Evolutionary conservation across 2,329 filamentous ascomycete genomes (phyloP), one percentile per base, ranked within the genome.

Genomic region (Huntiella abstrusa): DNA sequence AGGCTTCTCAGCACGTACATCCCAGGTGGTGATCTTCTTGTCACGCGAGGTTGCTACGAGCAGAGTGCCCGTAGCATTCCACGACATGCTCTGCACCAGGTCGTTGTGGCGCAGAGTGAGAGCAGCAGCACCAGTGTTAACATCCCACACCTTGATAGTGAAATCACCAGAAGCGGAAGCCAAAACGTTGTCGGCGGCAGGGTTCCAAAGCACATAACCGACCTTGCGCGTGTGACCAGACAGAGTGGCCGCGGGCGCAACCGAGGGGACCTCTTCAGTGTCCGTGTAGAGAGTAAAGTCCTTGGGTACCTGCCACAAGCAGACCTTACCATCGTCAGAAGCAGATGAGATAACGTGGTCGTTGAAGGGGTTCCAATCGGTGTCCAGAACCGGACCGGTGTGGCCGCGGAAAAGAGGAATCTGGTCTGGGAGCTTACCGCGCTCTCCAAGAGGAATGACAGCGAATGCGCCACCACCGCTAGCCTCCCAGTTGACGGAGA

Each of bases 351-450:
- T 78, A 56, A 98, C 65, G 51, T 75, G 79, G 62, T 98, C 88
- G 66, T 98, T 86, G 69, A 96, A 96, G 16, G 91, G 91, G 62
- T 86, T 88, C 88, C 88, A 98, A 69, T 98, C 91, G 54, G 88
- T 96, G 64, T 98, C 91, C 59, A 98, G 74, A 44, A 98, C 91
- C 50, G 88, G 79, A 43, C 86, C 86, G 38, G 91, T 98, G 64
- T 98, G 91, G 51, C 91, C 91, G 55, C 91, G 80, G 64, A 96
- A 98, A 57, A 98, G 71, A 51, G 91, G 91, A 55, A 98, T 82
- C 58, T 83, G 79, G 60, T 96, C 91, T 43, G 91, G 91, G 46
- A 92, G 65, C 64, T 91, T 87, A 53, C 91, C 91, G 56, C 75
- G 80, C 71, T 98, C 88, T 54, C 79, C 75, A 56, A 94, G 64